phyloP scores from a whole-genome alignment of 345 rosid species.

The Leavenworthia alabamica region DNA sequence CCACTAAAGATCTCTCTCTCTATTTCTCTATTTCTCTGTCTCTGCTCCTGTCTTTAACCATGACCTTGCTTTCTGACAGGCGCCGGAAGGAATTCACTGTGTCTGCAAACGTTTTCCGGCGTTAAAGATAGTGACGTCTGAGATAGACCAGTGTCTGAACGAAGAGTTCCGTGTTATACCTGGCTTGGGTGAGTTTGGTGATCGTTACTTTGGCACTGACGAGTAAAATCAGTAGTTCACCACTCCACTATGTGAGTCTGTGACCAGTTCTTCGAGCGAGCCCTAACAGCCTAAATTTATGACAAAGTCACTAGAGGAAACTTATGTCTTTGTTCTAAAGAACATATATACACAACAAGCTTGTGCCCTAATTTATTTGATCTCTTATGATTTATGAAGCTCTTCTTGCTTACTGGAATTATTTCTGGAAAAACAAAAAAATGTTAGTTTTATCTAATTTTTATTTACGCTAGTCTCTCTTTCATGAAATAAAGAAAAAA shows the following conservation, averaged over 20 bases:
- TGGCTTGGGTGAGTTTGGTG: constrained; percentile 96
- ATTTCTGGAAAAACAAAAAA: not conserved
- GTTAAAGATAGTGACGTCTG: constrained; percentile 87
- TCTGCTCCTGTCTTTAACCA: not conserved
- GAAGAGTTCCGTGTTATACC: constrained; percentile 93
- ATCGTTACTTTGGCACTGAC: constrained; percentile 94
- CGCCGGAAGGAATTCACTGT: constrained; percentile 95
- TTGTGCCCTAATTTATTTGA: not conserved
- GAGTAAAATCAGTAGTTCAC: constrained; percentile 37
- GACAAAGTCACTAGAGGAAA: not conserved
- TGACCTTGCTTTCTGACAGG: constrained; percentile 37
- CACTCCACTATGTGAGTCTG: not conserved
- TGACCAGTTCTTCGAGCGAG: not conserved
- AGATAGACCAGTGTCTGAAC: constrained; percentile 74
- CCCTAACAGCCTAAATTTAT: not conserved
- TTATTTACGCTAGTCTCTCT: too few species aligned
- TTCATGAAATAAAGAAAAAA: too few species aligned
- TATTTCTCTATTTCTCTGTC: not conserved
- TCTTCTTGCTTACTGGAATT: not conserved
- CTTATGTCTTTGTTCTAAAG: not conserved
- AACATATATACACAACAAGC: not conserved
- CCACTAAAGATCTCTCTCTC: not conserved
- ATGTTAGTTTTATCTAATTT: too few species aligned
- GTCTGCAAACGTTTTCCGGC: constrained; percentile 83
- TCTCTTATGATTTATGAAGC: not conserved